Conservation (phyloP, 2,329 filamentous ascomycete species). For the Fusarium tupiense region DNA sequence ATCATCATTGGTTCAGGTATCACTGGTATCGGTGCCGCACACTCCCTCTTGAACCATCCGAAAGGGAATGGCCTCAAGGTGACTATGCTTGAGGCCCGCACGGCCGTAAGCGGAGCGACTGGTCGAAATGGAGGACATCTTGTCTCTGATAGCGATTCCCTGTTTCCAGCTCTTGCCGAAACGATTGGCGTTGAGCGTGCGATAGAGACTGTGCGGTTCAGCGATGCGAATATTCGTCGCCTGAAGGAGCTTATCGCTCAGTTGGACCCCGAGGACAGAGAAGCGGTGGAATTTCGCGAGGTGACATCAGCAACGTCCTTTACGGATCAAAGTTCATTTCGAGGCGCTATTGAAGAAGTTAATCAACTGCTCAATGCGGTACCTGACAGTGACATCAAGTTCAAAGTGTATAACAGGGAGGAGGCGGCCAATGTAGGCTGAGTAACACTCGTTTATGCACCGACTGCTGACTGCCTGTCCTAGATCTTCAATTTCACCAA, state of each 20-base stretch:
- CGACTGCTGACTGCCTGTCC: no score
- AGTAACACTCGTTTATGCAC: rapidly evolving
- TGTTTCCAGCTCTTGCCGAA: conserved; percentile 48
- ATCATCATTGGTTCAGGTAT: conserved; percentile 46
- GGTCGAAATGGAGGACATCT: conserved; percentile 46
- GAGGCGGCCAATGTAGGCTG: conserved; percentile 4
- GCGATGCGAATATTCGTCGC: conserved; percentile 35
- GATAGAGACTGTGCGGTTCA: conserved; percentile 54
- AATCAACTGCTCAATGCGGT: conserved; percentile 8
- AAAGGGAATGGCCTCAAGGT: conserved; percentile 13
- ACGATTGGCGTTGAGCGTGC: conserved; percentile 49
- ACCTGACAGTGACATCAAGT: conserved; percentile 14
- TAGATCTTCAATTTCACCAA: conserved; percentile 16
- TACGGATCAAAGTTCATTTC: conserved; percentile 10
- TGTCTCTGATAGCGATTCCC: conserved; percentile 49
- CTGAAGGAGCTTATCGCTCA: conserved; percentile 14
- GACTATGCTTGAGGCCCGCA: conserved; percentile 43
- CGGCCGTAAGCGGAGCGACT: conserved; percentile 43
- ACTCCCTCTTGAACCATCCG: conserved; percentile 35
- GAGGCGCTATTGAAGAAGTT: background rate
- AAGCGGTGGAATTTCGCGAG: conserved; percentile 17
- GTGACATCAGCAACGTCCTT: conserved; percentile 18
- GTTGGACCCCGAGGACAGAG: background rate
- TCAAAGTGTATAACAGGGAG: background rate
- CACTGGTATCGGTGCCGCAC: conserved; percentile 41